Evolutionary conservation across 371 early-diverging fungal species (phyloP), one percentile per base, ranked within the genome.

Genomic region (Nematocida ironsii): DNA sequence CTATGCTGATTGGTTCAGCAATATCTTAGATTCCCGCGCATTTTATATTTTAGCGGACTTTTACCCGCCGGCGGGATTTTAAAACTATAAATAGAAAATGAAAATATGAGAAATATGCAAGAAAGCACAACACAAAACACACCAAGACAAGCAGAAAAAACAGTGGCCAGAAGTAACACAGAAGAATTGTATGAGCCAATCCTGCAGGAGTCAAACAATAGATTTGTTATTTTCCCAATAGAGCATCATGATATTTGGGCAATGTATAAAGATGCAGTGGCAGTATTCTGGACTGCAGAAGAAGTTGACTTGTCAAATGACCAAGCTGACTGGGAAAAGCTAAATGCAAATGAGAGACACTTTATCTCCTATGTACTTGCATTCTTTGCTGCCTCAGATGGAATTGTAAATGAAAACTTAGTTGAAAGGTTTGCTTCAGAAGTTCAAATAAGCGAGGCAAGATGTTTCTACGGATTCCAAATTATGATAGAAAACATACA

Each of bases 401-500:
- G 97, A 75, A 97, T 98, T 83, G 99, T 98, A 70, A 96, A 96
- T 87, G 97, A 97, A 88, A 98, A 97, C 87, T 89, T 98, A 61
- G 92, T 95, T 27, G 92, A 93, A 87, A 91, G 95, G 69, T 97
- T 98, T 88, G 91, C 92, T 81, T 91, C 91, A 62, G 99, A 98
- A 86, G 96, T 98, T 25, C 95, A 95, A 87, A 92, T 96, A 76
- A 92, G 96, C 66, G 99, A 97, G 88, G 98, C 97, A 25, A 90
- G 94, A 72, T 94, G 93, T 88, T 97, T 98, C 87, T 97, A 97
- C 87, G 97, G 95, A 27, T 98, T 97, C 90, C 99, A 98, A 89
- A 95, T 98, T 86, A 96, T 95, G 94, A 98, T 98, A 83, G 99
- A 98, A 88, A 97, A 96, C 89, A 93, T 98, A 80, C 99, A 98